A percentile compares a stretch with the other conserved stretches of the same genome.
phyloP scores from a whole-genome alignment of 2,329 filamentous ascomycete species.

The Colletotrichum karsti region DNA sequence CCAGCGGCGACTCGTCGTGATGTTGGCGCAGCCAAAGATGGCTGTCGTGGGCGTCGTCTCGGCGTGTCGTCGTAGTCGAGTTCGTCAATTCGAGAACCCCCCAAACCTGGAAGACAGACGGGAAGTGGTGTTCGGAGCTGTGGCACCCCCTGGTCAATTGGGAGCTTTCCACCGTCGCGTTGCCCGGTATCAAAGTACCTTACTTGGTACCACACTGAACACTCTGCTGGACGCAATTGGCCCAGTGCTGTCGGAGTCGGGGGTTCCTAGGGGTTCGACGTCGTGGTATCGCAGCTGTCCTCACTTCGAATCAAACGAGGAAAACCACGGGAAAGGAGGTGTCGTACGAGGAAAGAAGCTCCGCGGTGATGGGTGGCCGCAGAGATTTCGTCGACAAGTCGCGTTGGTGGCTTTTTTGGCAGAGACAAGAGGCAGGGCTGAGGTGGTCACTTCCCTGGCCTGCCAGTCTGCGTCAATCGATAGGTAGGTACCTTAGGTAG shows the following conservation, averaged over 20 bases:
- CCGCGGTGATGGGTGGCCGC: not conserved
- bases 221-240: constrained; percentile 11
- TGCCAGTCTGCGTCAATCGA: not conserved
- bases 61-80: not conserved
- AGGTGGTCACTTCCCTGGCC: not conserved
- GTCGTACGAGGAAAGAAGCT: not conserved
- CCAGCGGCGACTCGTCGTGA: constrained; percentile 4
- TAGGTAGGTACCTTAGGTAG: not conserved
- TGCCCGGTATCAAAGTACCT: not conserved
- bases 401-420: constrained; percentile 16
- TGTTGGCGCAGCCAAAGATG: not conserved
- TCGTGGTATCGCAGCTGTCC: not conserved
- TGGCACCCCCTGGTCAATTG: constrained; percentile 11
- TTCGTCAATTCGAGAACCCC: constrained; percentile 8
- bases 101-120: not conserved
- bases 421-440: not conserved
- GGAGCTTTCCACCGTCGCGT: constrained; percentile 4
- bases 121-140: constrained; percentile 19
- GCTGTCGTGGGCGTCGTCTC: constrained; percentile 8
- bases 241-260: constrained; percentile 4
- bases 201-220: not conserved
- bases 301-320: not conserved
- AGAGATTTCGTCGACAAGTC: constrained; percentile 10
- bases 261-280: not conserved
- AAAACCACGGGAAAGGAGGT: not conserved